Base-by-base conservation (phyloP, 768 basidiomycete species). In the Mycena olivaceomarginata region DNA sequence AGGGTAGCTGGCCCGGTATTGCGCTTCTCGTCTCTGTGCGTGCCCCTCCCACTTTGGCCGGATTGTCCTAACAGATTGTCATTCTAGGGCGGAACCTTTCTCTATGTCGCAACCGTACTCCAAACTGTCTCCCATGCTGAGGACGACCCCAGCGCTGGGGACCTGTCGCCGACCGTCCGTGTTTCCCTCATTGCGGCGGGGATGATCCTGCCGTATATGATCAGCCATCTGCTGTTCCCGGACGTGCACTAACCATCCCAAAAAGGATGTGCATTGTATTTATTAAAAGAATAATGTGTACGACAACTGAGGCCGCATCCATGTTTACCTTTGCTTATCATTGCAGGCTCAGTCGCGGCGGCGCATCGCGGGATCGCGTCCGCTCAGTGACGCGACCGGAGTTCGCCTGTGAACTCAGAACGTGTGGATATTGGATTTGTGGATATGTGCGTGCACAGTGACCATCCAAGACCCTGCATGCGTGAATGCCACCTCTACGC, bases 31-130 rank as follows among this genome's bases (percentile, higher is more conserved):
- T 98, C 80, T 98, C 97, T 16, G 97, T 98, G 80, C 81, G 93
- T 87, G 25, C n/a, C 67, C 37, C 80, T 65, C 39, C 20, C 64
- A 40, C 31, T 72, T 25, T 74, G 8, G 41, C 25, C 51, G 43
- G 43, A 45, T 71, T 45, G 57, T 8, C 16, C 62, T 25, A 57
- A 41, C 39, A 4, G 16, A 57, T 9, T 41, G 15, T 43, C 31
- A 31, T 11, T 75, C 7, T 70, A 97, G 96, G 97, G 96, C 60
- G 97, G 97, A 11, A 97, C 96, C 4, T 98, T 98, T 86, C 88
- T 99, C 51, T 98, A 98, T 82, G 98, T 99, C 11, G 97, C 97
- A 1, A 97, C 97, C 1, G 94, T 96, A 53, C 88, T 97, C n/a
- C 96, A 96, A 81, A 92, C 95, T 3, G 90, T 94, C 43, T 93